These are phyloP conservation scores for Colletotrichum tabaci DNA, from an alignment of 2,329 filamentous ascomycete genomes.

Conservation along the genomic window DNA sequence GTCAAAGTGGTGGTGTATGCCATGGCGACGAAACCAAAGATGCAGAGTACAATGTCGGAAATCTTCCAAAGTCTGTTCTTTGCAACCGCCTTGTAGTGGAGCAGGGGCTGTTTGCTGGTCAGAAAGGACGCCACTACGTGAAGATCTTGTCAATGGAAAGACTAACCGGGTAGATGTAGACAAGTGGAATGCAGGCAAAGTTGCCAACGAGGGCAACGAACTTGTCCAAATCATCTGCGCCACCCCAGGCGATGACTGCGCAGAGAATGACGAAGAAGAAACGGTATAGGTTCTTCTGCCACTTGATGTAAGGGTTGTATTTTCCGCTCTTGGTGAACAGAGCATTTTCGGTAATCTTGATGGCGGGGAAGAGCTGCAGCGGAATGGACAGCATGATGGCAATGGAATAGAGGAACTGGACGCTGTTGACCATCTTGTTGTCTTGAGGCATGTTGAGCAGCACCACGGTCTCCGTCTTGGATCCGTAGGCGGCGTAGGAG, in stretches of 20 bases:
- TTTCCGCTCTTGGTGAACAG: constrained; percentile 95
- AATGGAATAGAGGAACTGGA: constrained; percentile 97
- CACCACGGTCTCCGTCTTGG: constrained; percentile 95
- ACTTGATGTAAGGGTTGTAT: constrained; percentile 98
- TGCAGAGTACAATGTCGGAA: constrained; percentile 81
- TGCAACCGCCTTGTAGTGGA: constrained; percentile 88
- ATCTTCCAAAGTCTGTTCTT: constrained; percentile 76
- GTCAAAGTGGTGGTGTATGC: constrained; percentile 92
- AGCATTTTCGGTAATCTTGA: constrained; percentile 95
- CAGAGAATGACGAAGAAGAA: constrained; percentile 94
- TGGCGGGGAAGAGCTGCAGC: constrained; percentile 96
- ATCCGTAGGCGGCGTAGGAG: constrained; percentile 96
- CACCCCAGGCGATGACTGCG: constrained; percentile 89
- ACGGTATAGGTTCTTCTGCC: constrained; percentile 98
- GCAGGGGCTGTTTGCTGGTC: constrained; percentile 78
- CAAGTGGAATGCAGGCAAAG: constrained; percentile 81
- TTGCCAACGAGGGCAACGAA: constrained; percentile 83
- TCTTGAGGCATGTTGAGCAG: constrained; percentile 97
- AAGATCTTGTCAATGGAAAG: constrained; percentile 15
- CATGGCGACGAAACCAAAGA: constrained; percentile 91
- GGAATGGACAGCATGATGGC: constrained; percentile 97
- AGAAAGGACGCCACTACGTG: constrained; percentile 45
- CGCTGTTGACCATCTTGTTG: constrained; percentile 92
- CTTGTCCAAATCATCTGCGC: constrained; percentile 90
- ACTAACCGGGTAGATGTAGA: constrained; percentile 95